phyloP scores from a whole-genome alignment of 2,329 filamentous ascomycete genomes.

The Didymella pinodella region DNA sequence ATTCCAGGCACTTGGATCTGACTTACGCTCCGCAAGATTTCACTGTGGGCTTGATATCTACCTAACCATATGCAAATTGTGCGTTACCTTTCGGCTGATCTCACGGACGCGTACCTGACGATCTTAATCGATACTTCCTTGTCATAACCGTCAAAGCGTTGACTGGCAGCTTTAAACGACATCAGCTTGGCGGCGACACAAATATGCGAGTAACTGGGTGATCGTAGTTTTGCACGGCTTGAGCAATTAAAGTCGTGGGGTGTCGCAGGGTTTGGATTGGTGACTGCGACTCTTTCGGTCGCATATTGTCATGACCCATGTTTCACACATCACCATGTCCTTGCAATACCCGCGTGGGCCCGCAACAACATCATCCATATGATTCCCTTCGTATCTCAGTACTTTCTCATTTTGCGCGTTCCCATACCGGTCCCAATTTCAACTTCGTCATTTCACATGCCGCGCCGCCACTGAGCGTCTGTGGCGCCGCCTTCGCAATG shows the following conservation, averaged over 20 bases:
- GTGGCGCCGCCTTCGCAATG: slow-evolving; percentile 41
- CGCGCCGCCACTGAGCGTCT: slow-evolving; percentile 30
- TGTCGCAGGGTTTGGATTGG: slow-evolving; percentile 25
- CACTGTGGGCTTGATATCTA: neutral
- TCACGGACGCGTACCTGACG: slow-evolving; percentile 27
- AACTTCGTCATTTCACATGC: slow-evolving; percentile 25
- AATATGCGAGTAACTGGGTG: slow-evolving; percentile 17
- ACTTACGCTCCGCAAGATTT: neutral
- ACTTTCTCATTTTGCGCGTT: slow-evolving; percentile 16
- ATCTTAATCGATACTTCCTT: slow-evolving; percentile 25
- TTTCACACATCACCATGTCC: slow-evolving; percentile 39
- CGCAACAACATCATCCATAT: slow-evolving; percentile 32
- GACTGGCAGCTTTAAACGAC: slow-evolving; percentile 8
- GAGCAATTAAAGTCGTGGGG: slow-evolving; percentile 21
- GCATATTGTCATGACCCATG: slow-evolving; percentile 42
- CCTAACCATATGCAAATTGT: neutral
- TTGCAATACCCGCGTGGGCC: slow-evolving; percentile 26
- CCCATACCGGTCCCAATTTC: slow-evolving; percentile 20
- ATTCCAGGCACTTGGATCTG: neutral
- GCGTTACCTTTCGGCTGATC: neutral
- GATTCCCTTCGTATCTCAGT: slow-evolving; percentile 25
- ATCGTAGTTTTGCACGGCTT: slow-evolving; percentile 13
- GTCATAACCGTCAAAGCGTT: slow-evolving; percentile 25
- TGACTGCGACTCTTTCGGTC: slow-evolving; percentile 41
- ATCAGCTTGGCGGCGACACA: slow-evolving; percentile 28